phyloP scores from a whole-genome alignment of 768 basidiomycete genomes.

The Suillus alpinus region DNA sequence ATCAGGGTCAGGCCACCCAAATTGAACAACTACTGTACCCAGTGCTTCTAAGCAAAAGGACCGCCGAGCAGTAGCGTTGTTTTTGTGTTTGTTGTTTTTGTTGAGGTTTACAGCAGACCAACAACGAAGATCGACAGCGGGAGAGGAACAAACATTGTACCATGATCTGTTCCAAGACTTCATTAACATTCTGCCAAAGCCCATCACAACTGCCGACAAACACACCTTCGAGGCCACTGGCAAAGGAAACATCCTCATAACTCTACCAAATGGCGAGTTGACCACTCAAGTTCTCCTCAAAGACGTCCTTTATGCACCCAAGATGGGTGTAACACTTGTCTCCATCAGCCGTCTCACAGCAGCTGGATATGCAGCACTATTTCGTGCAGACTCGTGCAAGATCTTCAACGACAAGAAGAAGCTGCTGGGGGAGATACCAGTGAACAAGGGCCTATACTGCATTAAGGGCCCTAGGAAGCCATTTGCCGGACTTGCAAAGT shows the following conservation, averaged over 20 bases:
- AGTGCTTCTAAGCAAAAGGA: no score
- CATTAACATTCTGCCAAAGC: slow-evolving; percentile 12
- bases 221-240: slow-evolving; percentile 21
- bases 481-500: not conserved
- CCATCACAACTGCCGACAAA: slow-evolving; percentile 27
- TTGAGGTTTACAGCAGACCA: no score
- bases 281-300: slow-evolving; percentile 6
- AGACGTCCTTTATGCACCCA: slow-evolving; percentile 19
- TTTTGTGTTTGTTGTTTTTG: no score
- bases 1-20: no score
- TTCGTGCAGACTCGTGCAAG: slow-evolving; percentile 12
- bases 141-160: no score
- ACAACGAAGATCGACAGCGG: no score
- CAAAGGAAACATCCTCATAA: slow-evolving; percentile 19
- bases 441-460: slow-evolving; percentile 19
- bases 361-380: slow-evolving; percentile 10
- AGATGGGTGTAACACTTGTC: slow-evolving; percentile 21
- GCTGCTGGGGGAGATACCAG: slow-evolving; percentile 13
- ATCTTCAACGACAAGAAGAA: slow-evolving; percentile 10
- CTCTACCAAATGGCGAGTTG: slow-evolving; percentile 18
- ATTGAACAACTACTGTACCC: no score
- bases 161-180: slow-evolving; percentile 1
- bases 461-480: not conserved
- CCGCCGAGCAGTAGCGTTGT: no score
- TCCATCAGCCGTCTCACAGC: slow-evolving; percentile 2